These are phyloP conservation scores for Kregervanrija pseudodelftensis DNA, from an alignment of 805 yeast species.

Conservation along the genomic window DNA sequence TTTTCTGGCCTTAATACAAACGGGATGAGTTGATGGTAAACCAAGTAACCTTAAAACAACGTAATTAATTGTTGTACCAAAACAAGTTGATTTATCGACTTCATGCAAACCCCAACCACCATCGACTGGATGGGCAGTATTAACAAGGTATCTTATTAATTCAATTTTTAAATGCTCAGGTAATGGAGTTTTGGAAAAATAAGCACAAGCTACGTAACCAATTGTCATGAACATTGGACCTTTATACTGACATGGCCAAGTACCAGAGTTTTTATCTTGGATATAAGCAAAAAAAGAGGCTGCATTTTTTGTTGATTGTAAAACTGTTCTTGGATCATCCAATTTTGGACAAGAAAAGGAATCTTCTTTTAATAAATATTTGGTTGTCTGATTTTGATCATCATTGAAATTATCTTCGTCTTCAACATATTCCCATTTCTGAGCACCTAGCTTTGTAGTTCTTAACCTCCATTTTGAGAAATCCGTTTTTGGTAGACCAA, in stretches of 20 bases:
- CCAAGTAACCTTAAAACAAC: slow-evolving; percentile 79
- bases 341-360: slow-evolving; percentile 12
- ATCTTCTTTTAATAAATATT: slow-evolving; percentile 35
- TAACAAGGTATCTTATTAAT: slow-evolving; percentile 78
- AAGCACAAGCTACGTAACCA: slow-evolving; percentile 73
- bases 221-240: slow-evolving; percentile 98
- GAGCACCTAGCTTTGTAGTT: slow-evolving; percentile 66
- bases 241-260: slow-evolving; percentile 85
- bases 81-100: slow-evolving; percentile 87
- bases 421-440: slow-evolving; percentile 67
- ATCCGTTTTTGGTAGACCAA: slow-evolving; percentile 67
- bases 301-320: slow-evolving; percentile 64
- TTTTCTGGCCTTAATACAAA: slow-evolving; percentile 64
- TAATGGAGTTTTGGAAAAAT: slow-evolving; percentile 61
- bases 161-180: slow-evolving; percentile 62
- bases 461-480: slow-evolving; percentile 65
- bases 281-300: slow-evolving; percentile 59
- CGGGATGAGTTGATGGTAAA: slow-evolving; percentile 64
- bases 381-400: slow-evolving; percentile 49
- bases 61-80: slow-evolving; percentile 88
- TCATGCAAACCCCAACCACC: slow-evolving; percentile 99
- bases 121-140: slow-evolving; percentile 91
- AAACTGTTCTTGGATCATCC: slow-evolving; percentile 30
- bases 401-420: slow-evolving; percentile 29
- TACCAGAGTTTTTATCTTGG: slow-evolving; percentile 77